Conservation (phyloP, 768 basidiomycete genomes). For the Porpolomopsis calyptriformis region DNA sequence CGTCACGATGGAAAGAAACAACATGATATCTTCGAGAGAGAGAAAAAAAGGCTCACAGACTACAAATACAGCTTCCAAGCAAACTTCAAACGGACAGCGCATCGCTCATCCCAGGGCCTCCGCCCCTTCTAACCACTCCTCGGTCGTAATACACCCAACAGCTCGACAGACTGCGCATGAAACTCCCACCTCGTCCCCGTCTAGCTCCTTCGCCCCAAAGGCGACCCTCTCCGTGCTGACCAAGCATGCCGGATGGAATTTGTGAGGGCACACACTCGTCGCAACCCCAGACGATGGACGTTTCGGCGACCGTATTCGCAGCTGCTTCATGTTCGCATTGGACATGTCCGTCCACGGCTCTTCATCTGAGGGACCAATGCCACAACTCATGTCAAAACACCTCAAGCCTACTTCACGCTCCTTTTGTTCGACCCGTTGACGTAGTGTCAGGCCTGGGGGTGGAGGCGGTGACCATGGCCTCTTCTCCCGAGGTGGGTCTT, state of each 20-base stretch:
- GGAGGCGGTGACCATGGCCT: conserved; percentile 52
- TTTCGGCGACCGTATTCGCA: conserved; percentile 25
- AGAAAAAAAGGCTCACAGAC: too few species aligned
- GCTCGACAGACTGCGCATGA: conserved; percentile 64
- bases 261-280: conserved; percentile 44
- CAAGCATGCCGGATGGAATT: conserved; percentile 63
- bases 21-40: too few species aligned
- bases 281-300: conserved; percentile 11
- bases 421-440: conserved; percentile 60
- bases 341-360: conserved; percentile 38
- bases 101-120: conserved; percentile 17
- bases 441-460: conserved; percentile 58
- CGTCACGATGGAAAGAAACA: too few species aligned
- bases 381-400: conserved; percentile 65
- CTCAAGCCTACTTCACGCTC: conserved; percentile 65
- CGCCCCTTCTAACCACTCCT: conserved; percentile 49
- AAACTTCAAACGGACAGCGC: too few species aligned
- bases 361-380: conserved; percentile 65
- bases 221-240: conserved; percentile 57
- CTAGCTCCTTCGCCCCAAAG: conserved; percentile 40
- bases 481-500: conserved; percentile 16
- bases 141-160: conserved; percentile 45
- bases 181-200: conserved; percentile 44
- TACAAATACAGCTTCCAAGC: too few species aligned
- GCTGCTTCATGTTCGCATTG: conserved; percentile 23